A percentile compares a stretch with the other conserved stretches of the same genome.
These are phyloP conservation scores for Populus hybrid DNA, from an alignment of 441 rosid species.

Conservation along the genomic window DNA sequence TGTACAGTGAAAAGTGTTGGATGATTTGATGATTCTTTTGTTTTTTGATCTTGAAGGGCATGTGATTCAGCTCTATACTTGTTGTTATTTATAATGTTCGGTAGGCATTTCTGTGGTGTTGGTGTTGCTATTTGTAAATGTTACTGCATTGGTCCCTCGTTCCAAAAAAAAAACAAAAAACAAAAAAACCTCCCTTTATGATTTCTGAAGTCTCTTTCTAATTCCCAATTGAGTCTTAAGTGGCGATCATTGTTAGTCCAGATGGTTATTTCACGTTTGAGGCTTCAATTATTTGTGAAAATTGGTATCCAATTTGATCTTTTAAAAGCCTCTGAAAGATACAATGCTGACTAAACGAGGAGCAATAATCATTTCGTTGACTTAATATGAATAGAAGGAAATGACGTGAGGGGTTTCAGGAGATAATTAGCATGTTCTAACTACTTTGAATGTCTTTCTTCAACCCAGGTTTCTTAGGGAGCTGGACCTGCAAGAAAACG, in stretches of 20 bases:
- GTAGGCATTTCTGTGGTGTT: neutral
- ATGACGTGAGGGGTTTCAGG: neutral
- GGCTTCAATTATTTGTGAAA: neutral
- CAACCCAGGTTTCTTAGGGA: conserved; percentile 62
- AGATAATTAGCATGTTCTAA: neutral
- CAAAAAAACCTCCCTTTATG: neutral
- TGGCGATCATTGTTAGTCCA: neutral
- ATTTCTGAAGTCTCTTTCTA: neutral
- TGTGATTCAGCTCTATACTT: neutral
- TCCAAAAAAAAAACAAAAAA: neutral
- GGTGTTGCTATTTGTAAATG: neutral
- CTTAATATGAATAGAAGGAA: neutral
- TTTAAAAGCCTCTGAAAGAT: neutral
- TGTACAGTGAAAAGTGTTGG: neutral
- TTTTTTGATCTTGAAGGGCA: neutral
- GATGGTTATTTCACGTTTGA: neutral
- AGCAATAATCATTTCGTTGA: neutral
- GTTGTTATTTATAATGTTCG: neutral
- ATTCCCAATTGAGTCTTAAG: neutral
- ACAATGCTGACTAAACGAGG: neutral
- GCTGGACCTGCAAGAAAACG: conserved; percentile 95
- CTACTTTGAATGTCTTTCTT: conserved; percentile 1
- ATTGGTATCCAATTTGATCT: neutral
- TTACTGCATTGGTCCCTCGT: neutral
- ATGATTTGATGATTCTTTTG: neutral